Evolutionary conservation across 805 yeast genomes (phyloP).

Genomic region (Candida ponderosae): DNA sequence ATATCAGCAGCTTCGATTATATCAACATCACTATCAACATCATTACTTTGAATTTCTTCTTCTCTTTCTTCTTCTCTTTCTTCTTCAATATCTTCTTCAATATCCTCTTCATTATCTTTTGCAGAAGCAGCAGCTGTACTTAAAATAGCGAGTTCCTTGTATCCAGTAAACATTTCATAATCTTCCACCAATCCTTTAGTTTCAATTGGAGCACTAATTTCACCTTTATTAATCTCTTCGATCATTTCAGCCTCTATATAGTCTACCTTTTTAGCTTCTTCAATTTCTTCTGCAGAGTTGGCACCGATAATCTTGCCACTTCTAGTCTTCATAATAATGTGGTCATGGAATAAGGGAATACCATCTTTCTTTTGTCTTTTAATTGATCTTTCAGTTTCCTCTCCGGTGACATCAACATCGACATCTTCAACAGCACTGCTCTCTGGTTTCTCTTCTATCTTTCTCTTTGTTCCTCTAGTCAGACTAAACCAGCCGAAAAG

Average conservation of each 20-base stretch:
- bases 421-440: neutral
- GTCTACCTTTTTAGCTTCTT: constrained; percentile 13
- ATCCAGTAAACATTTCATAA: constrained; percentile 9
- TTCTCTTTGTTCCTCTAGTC: too few species aligned
- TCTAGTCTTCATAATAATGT: constrained; percentile 21
- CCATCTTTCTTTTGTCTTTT: neutral
- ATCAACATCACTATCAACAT: neutral
- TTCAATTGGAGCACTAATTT: neutral
- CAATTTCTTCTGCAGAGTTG: constrained; percentile 15
- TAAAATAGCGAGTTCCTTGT: neutral
- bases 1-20: constrained; percentile 1
- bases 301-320: constrained; percentile 24
- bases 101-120: neutral
- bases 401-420: neutral
- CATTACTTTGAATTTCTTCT: neutral
- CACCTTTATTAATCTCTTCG: constrained; percentile 14
- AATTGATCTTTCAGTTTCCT: neutral
- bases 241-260: constrained; percentile 14
- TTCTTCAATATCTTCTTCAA: neutral
- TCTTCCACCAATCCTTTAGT: constrained; percentile 9
- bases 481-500: too few species aligned
- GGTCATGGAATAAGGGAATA: constrained; percentile 4
- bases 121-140: neutral
- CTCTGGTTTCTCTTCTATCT: neutral
- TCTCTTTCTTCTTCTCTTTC: neutral